Evolutionary conservation across 352 stramenopile species (phyloP).

Genomic region (Pythium grandisporangium): DNA sequence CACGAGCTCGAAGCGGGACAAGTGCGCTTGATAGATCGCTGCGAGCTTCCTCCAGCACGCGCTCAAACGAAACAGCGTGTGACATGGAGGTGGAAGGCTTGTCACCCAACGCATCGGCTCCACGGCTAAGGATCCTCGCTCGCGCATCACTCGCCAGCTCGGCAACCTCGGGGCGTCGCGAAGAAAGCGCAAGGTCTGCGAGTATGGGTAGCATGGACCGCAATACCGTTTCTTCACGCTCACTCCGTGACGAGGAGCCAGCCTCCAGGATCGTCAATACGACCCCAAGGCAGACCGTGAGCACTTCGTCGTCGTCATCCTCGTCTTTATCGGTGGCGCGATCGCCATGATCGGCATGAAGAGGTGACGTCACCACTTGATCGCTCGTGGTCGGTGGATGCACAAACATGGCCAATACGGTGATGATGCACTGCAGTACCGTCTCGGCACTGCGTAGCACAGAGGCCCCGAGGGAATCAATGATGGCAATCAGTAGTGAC

Average conservation of each 20-base stretch:
- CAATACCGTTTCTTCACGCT: constrained; percentile 48
- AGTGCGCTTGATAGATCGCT: constrained; percentile 50
- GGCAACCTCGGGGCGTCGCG: constrained; percentile 49
- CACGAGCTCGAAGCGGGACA: constrained; percentile 64
- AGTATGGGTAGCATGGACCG: constrained; percentile 52
- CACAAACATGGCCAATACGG: constrained; percentile 57
- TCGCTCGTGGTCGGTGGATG: constrained; percentile 6
- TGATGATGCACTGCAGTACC: constrained; percentile 63
- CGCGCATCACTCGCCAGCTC: constrained; percentile 60
- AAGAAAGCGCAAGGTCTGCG: constrained; percentile 39
- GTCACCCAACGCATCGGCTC: background rate
- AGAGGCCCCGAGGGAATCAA: constrained; percentile 58
- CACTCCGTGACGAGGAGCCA: constrained; percentile 29
- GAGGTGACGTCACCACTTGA: too few species aligned
- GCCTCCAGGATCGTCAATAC: constrained; percentile 75
- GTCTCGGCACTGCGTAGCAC: constrained; percentile 58
- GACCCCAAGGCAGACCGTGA: constrained; percentile 72
- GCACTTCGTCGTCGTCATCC: constrained; percentile 51
- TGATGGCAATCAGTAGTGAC: constrained; percentile 56
- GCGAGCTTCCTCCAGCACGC: constrained; percentile 38
- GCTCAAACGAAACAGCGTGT: constrained; percentile 23
- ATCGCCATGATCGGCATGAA: background rate
- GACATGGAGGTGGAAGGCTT: background rate
- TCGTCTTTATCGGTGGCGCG: constrained; percentile 20
- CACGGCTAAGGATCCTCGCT: constrained; percentile 52